Base-by-base conservation (phyloP, 2,329 filamentous ascomycete species). In the Colletotrichum liriopes region DNA sequence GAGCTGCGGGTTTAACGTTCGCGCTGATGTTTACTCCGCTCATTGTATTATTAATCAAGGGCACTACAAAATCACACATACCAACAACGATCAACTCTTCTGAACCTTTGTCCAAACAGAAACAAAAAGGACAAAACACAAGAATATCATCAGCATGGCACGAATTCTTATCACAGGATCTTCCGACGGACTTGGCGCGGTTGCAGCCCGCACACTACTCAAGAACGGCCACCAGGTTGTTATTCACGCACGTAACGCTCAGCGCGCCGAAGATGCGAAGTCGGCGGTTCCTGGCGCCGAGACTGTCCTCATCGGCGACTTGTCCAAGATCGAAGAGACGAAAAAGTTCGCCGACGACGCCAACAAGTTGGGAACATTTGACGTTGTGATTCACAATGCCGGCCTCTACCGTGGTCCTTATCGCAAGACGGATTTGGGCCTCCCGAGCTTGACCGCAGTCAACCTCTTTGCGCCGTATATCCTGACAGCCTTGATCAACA, bases 381-480 rank as follows among this genome's bases (percentile, higher is more conserved):
- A 91, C 76, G 82, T 83, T 32, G 81, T 91, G 18, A 82, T 91
- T 23, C 89, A 91, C 81, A 91, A 91, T 72, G 89, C 89, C 0
- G 89, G 88, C 3, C 74, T 89, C 32, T 86, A 85, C 67, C 79
- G 78, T 39, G 84, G 84, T 20, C 74, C 16, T 63, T 76, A 29
- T 52, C 83, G 79, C 76, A 64, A 84, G 39, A 77, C 77, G n/a
- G 78, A 73, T 47, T 8, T 71, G 8, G 67, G 77, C 2, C 73
- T 89, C 29, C 85, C 87, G 0, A 81, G 82, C 1, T 81, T 89
- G 1, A 87, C 89, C 59, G 84, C 87, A 0, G 87, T 90, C 56
- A 91, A 91, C 75, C 88, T 84, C 0, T 75, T 91, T 0, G 88
- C 89, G 20, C 89, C 89, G 0, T 91, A 90, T 74, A 81, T 91